Evolutionary conservation across 2,329 filamentous ascomycete genomes (phyloP), one percentile per base, ranked within the genome.

Genomic region (Fusarium sp.): DNA sequence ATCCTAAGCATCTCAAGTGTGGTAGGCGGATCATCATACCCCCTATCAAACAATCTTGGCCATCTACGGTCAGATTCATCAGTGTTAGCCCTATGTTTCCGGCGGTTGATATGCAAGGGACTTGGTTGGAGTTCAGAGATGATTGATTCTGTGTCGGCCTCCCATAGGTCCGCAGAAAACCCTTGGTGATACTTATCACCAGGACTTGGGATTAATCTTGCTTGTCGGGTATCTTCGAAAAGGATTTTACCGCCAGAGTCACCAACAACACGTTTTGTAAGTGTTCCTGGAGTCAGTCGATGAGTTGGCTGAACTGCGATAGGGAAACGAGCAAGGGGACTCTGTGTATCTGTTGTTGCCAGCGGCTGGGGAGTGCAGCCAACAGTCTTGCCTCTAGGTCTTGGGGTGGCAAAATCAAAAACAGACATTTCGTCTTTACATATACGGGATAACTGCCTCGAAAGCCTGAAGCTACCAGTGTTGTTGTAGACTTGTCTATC

Each of bases 311-410:
- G 65, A 22, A 72, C 57, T n/a, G 70, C 61, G n/a, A 80, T 80
- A 10, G 78, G 78, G n/a, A 80, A 80, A 39, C 75, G 77, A 28
- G 74, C 77, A 50, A 80, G 47, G 8, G 78, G 76, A 8, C 76
- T 78, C 24, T 48, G 61, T n/a, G 58, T 52, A 20, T 72, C 72
- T 8, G 70, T 26, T 18, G 70, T 73, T 28, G 41, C 66, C 57
- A 68, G 36, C 13, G 73, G 67, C 13, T 56, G 26, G 45, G 67
- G 70, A 36, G 56, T 75, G 28, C 70, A 63, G 18, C 73, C 66
- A 14, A 71, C 17, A 5, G 50, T 50, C 45, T 42, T 63, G 39
- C 44, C 36, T 32, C 24, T 58, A 20, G 28, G 47, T 48, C 39
- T 48, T 12, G 66, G 68, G 15, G 62, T 73, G 12, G 56, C 26